phyloP scores from a whole-genome alignment of 1,139 yeast genomes.

The Casaregolazyma lundiana region DNA sequence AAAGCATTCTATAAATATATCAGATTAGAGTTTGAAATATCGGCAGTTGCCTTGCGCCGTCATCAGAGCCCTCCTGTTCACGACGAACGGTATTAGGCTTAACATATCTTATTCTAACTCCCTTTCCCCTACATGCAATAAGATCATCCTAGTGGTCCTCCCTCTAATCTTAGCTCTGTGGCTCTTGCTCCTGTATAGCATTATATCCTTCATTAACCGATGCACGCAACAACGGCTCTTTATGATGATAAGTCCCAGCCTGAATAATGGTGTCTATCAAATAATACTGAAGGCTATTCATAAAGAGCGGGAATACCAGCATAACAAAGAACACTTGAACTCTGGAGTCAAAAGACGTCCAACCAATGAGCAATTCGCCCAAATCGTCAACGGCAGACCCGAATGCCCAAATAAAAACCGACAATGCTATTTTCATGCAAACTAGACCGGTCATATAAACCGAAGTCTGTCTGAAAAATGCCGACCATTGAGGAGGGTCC shows the following conservation, averaged over 20 bases:
- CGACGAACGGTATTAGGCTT: no score
- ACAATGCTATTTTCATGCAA: conserved; percentile 52
- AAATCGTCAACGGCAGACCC: conserved; percentile 51
- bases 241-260: conserved; percentile 39
- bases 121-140: no score
- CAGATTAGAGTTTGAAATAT: no score
- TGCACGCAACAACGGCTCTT: conserved; percentile 6
- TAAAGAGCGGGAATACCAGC: conserved; percentile 49
- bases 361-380: conserved; percentile 60
- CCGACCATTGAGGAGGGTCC: conserved; percentile 56
- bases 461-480: conserved; percentile 68
- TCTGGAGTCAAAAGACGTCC: conserved; percentile 78
- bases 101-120: no score
- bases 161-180: no score
- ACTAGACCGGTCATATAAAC: conserved; percentile 59
- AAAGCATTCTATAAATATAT: no score
- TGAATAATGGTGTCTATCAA: conserved; percentile 86
- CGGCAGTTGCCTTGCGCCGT: no score
- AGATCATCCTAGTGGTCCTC: no score
- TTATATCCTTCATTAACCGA: not conserved
- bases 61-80: no score
- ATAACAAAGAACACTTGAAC: conserved; percentile 82
- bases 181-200: not conserved
- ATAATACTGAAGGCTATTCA: conserved; percentile 84
- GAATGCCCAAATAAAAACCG: conserved; percentile 48